phyloP scores from a whole-genome alignment of 1,284 basidiomycete genomes.

The Pyrrhoderma noxium region DNA sequence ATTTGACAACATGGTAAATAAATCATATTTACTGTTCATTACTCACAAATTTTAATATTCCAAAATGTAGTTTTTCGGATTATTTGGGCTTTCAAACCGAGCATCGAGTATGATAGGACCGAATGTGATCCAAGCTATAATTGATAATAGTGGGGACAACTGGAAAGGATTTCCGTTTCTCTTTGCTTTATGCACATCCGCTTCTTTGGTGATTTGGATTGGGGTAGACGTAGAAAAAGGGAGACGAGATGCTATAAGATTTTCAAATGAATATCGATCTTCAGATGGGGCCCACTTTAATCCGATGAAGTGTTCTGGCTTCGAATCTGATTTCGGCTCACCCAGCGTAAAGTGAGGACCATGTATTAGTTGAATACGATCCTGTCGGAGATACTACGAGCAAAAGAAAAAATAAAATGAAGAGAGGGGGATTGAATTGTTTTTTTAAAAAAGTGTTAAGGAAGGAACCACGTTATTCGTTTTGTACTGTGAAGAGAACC shows the following conservation, averaged over 20 bases:
- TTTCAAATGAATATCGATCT: slow-evolving; percentile 17
- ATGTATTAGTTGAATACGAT: not conserved
- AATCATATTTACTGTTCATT: not conserved
- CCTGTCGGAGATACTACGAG: not conserved
- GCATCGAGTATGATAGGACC: slow-evolving; percentile 77
- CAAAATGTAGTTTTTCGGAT: slow-evolving; percentile 57
- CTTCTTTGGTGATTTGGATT: slow-evolving; percentile 67
- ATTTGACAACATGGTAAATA: slow-evolving; percentile 71
- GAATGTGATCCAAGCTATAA: slow-evolving; percentile 74
- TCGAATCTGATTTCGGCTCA: slow-evolving; percentile 24
- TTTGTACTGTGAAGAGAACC: too few species aligned
- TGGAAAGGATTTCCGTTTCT: slow-evolving; percentile 83
- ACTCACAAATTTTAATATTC: not conserved
- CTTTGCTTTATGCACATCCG: slow-evolving; percentile 59
- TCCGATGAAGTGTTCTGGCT: slow-evolving; percentile 8
- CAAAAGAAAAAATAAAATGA: not conserved
- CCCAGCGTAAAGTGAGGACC: slow-evolving; percentile 21
- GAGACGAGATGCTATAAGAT: slow-evolving; percentile 49
- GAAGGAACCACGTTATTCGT: not conserved
- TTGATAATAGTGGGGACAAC: slow-evolving; percentile 58
- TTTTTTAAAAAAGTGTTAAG: too few species aligned
- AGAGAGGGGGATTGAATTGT: not conserved
- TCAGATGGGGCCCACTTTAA: slow-evolving; percentile 8
- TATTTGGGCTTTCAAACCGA: slow-evolving; percentile 80
- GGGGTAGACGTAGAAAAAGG: slow-evolving; percentile 66